A percentile compares a stretch with the other conserved stretches of the same genome.
Conservation (phyloP, 139 green algal genomes). For the Coelastrella sp. region DNA sequence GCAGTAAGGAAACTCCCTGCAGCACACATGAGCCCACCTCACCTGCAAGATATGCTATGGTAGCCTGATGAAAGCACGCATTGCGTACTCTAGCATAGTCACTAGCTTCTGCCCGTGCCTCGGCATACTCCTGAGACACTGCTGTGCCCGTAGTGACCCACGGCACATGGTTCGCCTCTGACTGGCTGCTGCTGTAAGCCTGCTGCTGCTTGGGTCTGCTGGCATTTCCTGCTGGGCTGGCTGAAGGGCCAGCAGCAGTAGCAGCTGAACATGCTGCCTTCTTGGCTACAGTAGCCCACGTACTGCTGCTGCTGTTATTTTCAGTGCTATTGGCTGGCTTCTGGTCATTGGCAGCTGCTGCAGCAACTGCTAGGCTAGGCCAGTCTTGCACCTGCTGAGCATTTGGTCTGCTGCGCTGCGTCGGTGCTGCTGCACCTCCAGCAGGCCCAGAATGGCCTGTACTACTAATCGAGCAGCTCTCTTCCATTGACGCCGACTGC, state of each 20-base stretch:
- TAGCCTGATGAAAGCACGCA: constrained; percentile 79
- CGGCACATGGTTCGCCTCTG: constrained; percentile 29
- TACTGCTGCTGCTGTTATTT: not conserved
- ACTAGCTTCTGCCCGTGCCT: constrained; percentile 64
- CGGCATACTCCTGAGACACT: constrained; percentile 70
- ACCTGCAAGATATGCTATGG: constrained; percentile 22
- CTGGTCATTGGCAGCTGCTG: not conserved
- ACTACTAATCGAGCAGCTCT: too few relatives aligned
- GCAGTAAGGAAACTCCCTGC: too few relatives aligned
- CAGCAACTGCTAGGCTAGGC: constrained; percentile 3
- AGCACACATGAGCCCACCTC: too few relatives aligned
- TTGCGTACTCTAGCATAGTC: constrained; percentile 81
- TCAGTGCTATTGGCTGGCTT: not conserved
- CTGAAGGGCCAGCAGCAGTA: not conserved
- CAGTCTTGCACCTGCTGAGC: not conserved
- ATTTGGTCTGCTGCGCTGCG: not conserved
- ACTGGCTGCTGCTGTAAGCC: not conserved
- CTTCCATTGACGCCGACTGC: not conserved
- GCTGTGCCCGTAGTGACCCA: constrained; percentile 70
- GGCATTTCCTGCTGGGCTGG: not conserved
- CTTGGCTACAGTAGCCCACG: not conserved
- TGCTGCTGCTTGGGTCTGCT: not conserved
- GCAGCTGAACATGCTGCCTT: not conserved
- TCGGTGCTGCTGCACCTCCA: not conserved
- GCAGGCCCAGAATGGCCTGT: too few relatives aligned